phyloP scores from a whole-genome alignment of 192 early-diverging fungal genomes.

The Coemansia sp. region DNA sequence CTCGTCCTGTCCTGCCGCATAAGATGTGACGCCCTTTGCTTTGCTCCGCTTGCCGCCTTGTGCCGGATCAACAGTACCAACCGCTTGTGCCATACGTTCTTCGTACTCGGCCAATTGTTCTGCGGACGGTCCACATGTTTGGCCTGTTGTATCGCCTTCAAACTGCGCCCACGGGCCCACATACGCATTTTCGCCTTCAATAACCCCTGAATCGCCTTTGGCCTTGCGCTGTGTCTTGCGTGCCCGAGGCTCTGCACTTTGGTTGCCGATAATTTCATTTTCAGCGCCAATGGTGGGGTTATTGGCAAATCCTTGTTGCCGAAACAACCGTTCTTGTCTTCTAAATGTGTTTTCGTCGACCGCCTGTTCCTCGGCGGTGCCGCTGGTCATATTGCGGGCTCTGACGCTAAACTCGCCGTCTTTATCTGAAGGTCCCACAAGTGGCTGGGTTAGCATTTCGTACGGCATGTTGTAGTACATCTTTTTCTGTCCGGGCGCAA shows the following conservation, averaged over 20 bases:
- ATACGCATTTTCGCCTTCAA: constrained; percentile 77
- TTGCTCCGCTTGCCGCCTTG: neutral
- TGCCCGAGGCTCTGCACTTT: constrained; percentile 44
- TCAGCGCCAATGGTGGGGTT: constrained; percentile 66
- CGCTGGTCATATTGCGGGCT: constrained; percentile 8
- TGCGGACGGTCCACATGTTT: constrained; percentile 57
- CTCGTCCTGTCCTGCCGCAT: constrained; percentile 62
- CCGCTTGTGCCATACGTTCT: constrained; percentile 15
- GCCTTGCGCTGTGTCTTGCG: constrained; percentile 61
- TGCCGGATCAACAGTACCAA: neutral
- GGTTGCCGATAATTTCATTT: constrained; percentile 60
- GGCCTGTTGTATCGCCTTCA: constrained; percentile 74
- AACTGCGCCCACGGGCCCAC: constrained; percentile 95
- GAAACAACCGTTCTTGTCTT: constrained; percentile 81
- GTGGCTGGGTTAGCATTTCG: constrained; percentile 28
- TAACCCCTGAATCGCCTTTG: constrained; percentile 71
- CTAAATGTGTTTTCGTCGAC: constrained; percentile 60
- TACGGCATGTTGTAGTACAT: constrained; percentile 30
- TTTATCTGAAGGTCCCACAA: constrained; percentile 26
- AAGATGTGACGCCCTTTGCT: neutral
- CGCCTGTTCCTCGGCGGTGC: constrained; percentile 31
- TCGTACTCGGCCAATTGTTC: constrained; percentile 55
- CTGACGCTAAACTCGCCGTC: constrained; percentile 27
- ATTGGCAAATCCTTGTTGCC: constrained; percentile 75
- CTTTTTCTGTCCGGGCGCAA: constrained; percentile 21